A percentile compares a stretch with the other conserved stretches of the same genome.
Conservation (phyloP, 306 rosid genomes). For the Bauhinia variegata region DNA sequence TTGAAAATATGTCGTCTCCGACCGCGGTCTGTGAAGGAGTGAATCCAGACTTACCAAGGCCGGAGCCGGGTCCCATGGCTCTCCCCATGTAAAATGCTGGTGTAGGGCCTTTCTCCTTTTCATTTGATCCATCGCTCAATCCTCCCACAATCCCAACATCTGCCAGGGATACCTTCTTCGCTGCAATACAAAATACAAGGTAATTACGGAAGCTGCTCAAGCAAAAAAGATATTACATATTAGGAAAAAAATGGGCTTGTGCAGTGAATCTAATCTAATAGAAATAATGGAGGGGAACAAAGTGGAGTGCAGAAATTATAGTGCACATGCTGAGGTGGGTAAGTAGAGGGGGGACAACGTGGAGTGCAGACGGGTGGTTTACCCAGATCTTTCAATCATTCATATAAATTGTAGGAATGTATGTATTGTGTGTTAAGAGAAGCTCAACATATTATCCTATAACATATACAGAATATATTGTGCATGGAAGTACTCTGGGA, state of each 20-base stretch:
- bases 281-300: background rate
- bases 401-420: conserved; percentile 11
- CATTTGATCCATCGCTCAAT: conserved; percentile 71
- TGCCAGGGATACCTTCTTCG: conserved; percentile 76
- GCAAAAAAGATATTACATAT: background rate
- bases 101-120: conserved; percentile 73
- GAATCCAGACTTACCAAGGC: conserved; percentile 73
- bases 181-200: conserved; percentile 50
- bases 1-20: conserved; percentile 72
- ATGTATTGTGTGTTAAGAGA: conserved; percentile 2
- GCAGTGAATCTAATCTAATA: background rate
- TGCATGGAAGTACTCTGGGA: conserved; percentile 18
- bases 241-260: background rate
- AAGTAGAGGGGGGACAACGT: conserved; percentile 11
- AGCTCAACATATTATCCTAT: background rate
- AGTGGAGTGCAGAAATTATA: too few species aligned
- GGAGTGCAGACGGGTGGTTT: conserved; percentile 2
- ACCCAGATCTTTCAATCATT: conserved; percentile 18
- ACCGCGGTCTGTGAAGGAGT: conserved; percentile 57
- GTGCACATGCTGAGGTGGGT: background rate
- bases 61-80: conserved; percentile 95
- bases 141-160: conserved; percentile 91
- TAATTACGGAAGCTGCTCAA: conserved; percentile 26
- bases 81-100: conserved; percentile 81
- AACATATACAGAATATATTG: conserved; percentile 2